These are phyloP conservation scores for Amanita pallidorosea DNA, from an alignment of 768 basidiomycete species.

Conservation along the genomic window DNA sequence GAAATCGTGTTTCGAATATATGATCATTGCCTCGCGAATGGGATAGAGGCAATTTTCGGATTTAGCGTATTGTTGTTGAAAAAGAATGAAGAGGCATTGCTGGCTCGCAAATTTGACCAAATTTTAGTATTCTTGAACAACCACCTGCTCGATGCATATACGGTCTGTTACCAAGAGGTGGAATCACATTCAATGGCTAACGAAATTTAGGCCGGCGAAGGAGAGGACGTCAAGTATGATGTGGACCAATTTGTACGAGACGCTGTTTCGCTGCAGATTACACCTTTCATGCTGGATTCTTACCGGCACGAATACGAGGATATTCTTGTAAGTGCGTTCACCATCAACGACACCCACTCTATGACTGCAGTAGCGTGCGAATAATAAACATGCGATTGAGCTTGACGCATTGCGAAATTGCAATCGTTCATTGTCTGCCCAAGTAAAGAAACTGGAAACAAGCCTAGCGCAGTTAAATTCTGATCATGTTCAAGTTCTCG, in stretches of 20 bases:
- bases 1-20: slow-evolving; percentile 94
- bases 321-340: slow-evolving; percentile 31
- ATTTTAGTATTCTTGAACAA: slow-evolving; percentile 78
- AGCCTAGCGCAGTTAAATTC: slow-evolving; percentile 69
- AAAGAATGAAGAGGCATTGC: slow-evolving; percentile 74
- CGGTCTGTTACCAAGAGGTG: slow-evolving; percentile 17
- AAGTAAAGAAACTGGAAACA: slow-evolving; percentile 80
- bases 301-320: slow-evolving; percentile 88
- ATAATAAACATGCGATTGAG: slow-evolving; percentile 76
- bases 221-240: slow-evolving; percentile 34
- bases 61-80: slow-evolving; percentile 83
- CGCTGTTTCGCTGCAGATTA: slow-evolving; percentile 76
- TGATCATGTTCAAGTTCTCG: slow-evolving; percentile 75
- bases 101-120: slow-evolving; percentile 85
- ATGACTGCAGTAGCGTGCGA: slow-evolving; percentile 33
- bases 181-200: slow-evolving; percentile 12
- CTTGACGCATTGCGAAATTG: slow-evolving; percentile 74
- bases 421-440: slow-evolving; percentile 64
- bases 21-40: slow-evolving; percentile 92
- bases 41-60: slow-evolving; percentile 94
- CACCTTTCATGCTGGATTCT: slow-evolving; percentile 91
- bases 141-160: slow-evolving; percentile 76
- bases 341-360: not conserved
- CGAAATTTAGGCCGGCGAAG: slow-evolving; percentile 14
- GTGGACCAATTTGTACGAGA: slow-evolving; percentile 84